phyloP scores from a whole-genome alignment of 805 yeast genomes.

The Nakazawaea siamensis region DNA sequence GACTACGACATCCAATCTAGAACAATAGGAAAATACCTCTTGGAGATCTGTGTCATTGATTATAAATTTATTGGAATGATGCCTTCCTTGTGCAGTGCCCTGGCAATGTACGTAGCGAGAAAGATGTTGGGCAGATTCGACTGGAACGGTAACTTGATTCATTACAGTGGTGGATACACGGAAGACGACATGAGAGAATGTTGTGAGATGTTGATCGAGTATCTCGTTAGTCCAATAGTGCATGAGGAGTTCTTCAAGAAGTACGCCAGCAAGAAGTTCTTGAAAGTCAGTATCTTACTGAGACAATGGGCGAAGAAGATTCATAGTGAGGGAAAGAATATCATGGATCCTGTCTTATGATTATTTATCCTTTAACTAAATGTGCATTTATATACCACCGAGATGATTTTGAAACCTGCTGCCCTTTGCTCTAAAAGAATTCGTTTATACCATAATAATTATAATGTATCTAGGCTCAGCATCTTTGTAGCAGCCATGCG shows the following conservation, averaged over 20 bases:
- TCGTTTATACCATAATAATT: no score
- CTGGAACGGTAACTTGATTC: slow-evolving; percentile 84
- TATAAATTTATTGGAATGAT: slow-evolving; percentile 62
- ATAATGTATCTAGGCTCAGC: no score
- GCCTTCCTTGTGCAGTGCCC: slow-evolving; percentile 80
- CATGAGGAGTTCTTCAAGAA: slow-evolving; percentile 93
- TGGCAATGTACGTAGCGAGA: slow-evolving; percentile 80
- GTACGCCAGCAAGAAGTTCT: slow-evolving; percentile 80
- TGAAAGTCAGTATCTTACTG: slow-evolving; percentile 77
- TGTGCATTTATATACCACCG: no score
- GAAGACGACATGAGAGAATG: slow-evolving; percentile 67
- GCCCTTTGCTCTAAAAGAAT: no score
- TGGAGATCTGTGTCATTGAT: slow-evolving; percentile 74
- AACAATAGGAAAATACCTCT: slow-evolving; percentile 75
- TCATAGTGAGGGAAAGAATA: slow-evolving; percentile 34
- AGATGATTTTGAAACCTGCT: no score
- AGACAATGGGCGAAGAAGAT: slow-evolving; percentile 76
- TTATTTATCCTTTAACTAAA: no score
- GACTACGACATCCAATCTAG: slow-evolving; percentile 79
- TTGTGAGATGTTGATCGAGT: slow-evolving; percentile 67
- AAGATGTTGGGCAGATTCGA: slow-evolving; percentile 55
- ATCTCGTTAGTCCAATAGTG: slow-evolving; percentile 68
- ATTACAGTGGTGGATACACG: slow-evolving; percentile 85
- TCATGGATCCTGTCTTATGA: slow-evolving; percentile 27
- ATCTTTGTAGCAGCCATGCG: no score